A percentile compares a stretch with the other conserved stretches of the same genome.
phyloP scores from a whole-genome alignment of 352 stramenopile species.

The Globisporangium uncinulatum region DNA sequence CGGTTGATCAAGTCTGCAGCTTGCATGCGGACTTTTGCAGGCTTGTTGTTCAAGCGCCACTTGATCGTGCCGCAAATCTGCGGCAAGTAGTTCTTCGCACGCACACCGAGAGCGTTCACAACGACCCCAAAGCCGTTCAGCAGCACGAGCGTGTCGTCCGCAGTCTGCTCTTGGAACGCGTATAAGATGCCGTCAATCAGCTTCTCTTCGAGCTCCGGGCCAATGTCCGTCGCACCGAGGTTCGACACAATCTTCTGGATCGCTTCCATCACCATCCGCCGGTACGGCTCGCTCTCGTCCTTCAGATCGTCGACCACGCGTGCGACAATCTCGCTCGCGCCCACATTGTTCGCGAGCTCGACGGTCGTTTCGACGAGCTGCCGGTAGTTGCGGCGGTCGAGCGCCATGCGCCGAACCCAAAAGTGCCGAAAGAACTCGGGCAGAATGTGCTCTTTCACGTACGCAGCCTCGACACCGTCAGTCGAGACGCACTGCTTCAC shows the following conservation, averaged over 20 bases:
- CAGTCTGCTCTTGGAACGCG: conserved; percentile 97
- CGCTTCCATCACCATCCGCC: conserved; percentile 99
- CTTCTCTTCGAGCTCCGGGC: conserved; percentile 96
- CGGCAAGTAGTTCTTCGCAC: conserved; percentile 97
- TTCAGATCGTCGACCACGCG: conserved; percentile 99
- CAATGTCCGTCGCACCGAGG: conserved; percentile 95
- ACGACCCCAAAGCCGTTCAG: conserved; percentile 98
- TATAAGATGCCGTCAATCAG: conserved; percentile 99
- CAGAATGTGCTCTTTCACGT: conserved; percentile 97
- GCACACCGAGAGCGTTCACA: conserved; percentile 95
- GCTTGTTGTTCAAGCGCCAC: conserved; percentile 99
- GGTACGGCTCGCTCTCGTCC: conserved; percentile 98
- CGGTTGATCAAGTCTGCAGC: conserved; percentile 97
- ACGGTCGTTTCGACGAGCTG: conserved; percentile 99
- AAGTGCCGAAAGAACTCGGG: conserved; percentile 99
- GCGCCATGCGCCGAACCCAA: conserved; percentile 98
- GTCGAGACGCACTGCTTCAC: conserved; percentile 98
- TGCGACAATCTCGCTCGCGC: conserved; percentile 96
- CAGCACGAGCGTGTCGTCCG: conserved; percentile 94
- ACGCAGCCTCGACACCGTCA: conserved; percentile 97
- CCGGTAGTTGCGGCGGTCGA: conserved; percentile 97
- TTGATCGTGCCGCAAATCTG: conserved; percentile 99
- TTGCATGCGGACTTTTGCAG: conserved; percentile 98
- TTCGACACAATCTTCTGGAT: conserved; percentile 98
- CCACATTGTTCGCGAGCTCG: conserved; percentile 98